phyloP scores from a whole-genome alignment of 768 basidiomycete genomes.

The Leccinum boreale region DNA sequence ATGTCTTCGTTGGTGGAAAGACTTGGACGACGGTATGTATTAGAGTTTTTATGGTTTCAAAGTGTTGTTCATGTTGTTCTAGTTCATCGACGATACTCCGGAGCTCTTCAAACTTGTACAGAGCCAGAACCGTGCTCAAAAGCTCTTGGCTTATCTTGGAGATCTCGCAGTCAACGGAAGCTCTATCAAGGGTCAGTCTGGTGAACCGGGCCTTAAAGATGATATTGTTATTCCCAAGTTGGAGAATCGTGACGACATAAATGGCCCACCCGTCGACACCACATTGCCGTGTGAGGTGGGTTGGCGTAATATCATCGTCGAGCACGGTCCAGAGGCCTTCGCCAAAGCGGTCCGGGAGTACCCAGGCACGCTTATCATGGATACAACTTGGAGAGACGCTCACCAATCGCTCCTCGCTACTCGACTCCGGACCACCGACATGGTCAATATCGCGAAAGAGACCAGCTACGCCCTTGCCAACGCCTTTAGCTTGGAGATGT shows the following conservation, averaged over 20 bases:
- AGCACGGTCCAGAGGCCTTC: constrained; percentile 96
- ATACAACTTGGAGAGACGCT: constrained; percentile 99
- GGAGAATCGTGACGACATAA: constrained; percentile 72
- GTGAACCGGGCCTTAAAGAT: constrained; percentile 90
- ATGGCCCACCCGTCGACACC: constrained; percentile 72
- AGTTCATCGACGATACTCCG: constrained; percentile 99
- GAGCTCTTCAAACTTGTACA: constrained; percentile 98
- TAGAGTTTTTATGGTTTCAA: background rate
- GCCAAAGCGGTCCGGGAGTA: constrained; percentile 97
- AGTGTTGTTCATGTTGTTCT: constrained; percentile 9
- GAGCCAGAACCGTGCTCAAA: constrained; percentile 97
- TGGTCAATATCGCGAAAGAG: constrained; percentile 98
- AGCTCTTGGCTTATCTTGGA: constrained; percentile 93
- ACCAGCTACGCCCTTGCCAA: constrained; percentile 93
- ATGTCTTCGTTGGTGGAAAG: constrained; percentile 92
- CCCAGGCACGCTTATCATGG: constrained; percentile 93
- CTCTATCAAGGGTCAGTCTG: constrained; percentile 93
- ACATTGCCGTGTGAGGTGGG: constrained; percentile 81
- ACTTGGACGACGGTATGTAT: constrained; percentile 90
- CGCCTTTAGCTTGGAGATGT: constrained; percentile 96
- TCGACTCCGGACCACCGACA: constrained; percentile 91
- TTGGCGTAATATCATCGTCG: constrained; percentile 98
- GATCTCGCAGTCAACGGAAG: constrained; percentile 98
- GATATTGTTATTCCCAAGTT: constrained; percentile 84
- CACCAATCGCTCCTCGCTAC: constrained; percentile 98